Base-by-base conservation (phyloP, 164 flowering plant species). In the Umbellularia californica region DNA sequence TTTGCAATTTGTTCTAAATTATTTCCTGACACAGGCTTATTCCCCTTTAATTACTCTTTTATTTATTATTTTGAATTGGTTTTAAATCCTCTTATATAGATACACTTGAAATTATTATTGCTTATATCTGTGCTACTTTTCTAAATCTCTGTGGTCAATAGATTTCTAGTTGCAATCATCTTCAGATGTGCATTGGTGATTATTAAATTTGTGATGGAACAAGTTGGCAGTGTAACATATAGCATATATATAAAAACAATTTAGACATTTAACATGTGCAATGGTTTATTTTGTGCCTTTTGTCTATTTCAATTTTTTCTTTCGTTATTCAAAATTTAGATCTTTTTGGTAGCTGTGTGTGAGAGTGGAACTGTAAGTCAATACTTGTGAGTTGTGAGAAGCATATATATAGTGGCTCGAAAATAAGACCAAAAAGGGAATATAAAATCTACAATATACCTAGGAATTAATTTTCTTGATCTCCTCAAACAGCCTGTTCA, bases 1-100 rank as follows among this genome's bases (percentile, higher is more conserved):
- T 76, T 67, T 74, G 15, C 22, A 28, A 75, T 20, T 20, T 73
- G 47, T 24, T 65, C 28, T 73, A 50, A 55, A 55, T 55, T 17
- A n/a, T 55, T 55, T 55, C 60, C 17, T 52, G 58, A 52, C 58
- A 52, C 17, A 52, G 3, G 58, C 15, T 15, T 12, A 55, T 5
- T 15, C 20, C n/a, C n/a, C n/a, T 55, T 17, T 55, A 55, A 15
- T 55, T 55, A 3, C n/a, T 55, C n/a, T 55, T 55, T 55, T 55
- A 14, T 15, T 55, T 55, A 13, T 20, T 55, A 20, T 15, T 55
- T 20, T 55, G 12, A 0, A 20, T 55, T 15, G 4, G n/a, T 55
- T 13, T 55, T 55, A 5, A 55, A 55, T 55, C n/a, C n/a, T 55
- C n/a, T 55, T 20, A 11, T 15, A 55, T 41, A 0, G 47, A 41